Conservation (phyloP, 805 yeast genomes). For the Wickerhamomyces xylosicus region DNA sequence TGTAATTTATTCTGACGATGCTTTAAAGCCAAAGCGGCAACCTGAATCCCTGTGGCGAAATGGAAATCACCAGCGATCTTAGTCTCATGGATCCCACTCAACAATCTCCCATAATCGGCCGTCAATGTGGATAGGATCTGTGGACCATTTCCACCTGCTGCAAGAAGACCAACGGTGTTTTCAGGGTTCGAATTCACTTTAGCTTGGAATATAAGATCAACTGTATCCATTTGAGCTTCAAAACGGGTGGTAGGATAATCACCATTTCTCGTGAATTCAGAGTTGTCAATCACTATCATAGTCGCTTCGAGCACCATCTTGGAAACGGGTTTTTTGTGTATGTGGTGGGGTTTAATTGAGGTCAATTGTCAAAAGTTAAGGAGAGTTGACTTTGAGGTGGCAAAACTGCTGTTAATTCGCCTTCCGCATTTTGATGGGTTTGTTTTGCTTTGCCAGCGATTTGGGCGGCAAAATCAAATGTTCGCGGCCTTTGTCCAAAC, state of each 20-base stretch:
- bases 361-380: too few relatives aligned
- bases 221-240: constrained; percentile 88
- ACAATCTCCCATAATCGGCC: constrained; percentile 73
- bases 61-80: constrained; percentile 60
- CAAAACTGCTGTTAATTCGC: too few relatives aligned
- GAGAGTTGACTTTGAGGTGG: too few relatives aligned
- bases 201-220: constrained; percentile 75
- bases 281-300: constrained; percentile 89
- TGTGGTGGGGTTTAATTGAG: too few relatives aligned
- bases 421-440: too few relatives aligned
- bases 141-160: constrained; percentile 81
- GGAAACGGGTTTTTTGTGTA: too few relatives aligned
- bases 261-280: constrained; percentile 93
- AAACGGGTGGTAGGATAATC: constrained; percentile 83
- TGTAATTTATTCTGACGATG: constrained; percentile 94
- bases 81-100: constrained; percentile 75
- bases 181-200: constrained; percentile 89
- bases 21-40: constrained; percentile 86
- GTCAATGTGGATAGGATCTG: constrained; percentile 85
- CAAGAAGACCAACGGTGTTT: constrained; percentile 82
- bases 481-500: too few relatives aligned
- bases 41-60: constrained; percentile 78
- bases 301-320: constrained; percentile 92
- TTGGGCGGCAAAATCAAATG: too few relatives aligned
- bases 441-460: too few relatives aligned